phyloP scores from a whole-genome alignment of 495 filamentous ascomycete genomes.

The Platismatia glauca region DNA sequence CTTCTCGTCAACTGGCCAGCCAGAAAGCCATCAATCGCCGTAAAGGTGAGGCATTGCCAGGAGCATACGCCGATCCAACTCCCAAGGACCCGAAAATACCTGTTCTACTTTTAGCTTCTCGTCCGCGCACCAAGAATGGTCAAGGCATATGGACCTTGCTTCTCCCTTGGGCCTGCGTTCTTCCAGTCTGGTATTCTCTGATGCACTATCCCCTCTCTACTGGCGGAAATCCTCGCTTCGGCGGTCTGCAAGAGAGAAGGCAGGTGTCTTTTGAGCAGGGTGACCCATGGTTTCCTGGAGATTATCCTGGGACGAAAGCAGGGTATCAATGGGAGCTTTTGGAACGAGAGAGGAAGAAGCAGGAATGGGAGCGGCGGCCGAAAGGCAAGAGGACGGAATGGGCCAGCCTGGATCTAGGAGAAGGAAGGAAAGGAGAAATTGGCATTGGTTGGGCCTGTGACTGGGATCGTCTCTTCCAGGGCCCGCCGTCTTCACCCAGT shows the following conservation, averaged over 20 bases:
- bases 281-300: conserved; percentile 76
- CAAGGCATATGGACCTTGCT: conserved; percentile 78
- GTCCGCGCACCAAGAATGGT: conserved; percentile 35
- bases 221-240: conserved; percentile 71
- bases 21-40: conserved; percentile 85
- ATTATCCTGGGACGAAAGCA: conserved; percentile 74
- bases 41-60: conserved; percentile 57
- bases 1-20: conserved; percentile 59
- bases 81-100: conserved; percentile 74
- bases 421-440: conserved; percentile 70
- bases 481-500: conserved; percentile 9
- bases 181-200: conserved; percentile 75
- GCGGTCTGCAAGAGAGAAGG: conserved; percentile 67
- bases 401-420: conserved; percentile 64
- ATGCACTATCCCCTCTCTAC: conserved; percentile 79
- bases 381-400: conserved; percentile 75
- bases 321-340: conserved; percentile 68
- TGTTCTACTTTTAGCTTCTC: conserved; percentile 58
- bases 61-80: conserved; percentile 49
- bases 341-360: conserved; percentile 51
- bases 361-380: conserved; percentile 68
- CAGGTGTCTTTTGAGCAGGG: conserved; percentile 80
- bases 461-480: conserved; percentile 57
- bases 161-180: conserved; percentile 85
- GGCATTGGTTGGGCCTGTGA: conserved; percentile 83